Evolutionary conservation across 1,284 basidiomycete species (phyloP), one percentile per base, ranked within the genome.

Genomic region (Papiliotrema laurentii): DNA sequence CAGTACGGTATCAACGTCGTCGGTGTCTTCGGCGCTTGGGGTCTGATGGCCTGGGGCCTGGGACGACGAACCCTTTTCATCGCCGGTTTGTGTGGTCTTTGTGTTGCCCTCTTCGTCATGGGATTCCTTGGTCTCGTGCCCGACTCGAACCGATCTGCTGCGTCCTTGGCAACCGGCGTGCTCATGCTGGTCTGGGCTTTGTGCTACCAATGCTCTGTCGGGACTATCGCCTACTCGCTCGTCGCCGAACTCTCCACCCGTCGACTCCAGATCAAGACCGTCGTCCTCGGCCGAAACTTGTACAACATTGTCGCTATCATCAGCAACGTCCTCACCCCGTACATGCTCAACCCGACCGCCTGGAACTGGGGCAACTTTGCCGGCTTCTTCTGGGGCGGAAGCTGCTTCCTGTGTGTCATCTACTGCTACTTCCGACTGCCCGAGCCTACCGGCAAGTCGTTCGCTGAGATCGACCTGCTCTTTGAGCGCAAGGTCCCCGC

Each of bases 191-290:
- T 72, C 47, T 75, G 74, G 67, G 72, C 73, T 5, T 42, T 60
- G 10, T 64, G 66, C 55, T 72, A 71, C 53, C 68, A 73, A 54
- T 57, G 64, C 46, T 64, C 70, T 2, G 65, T 75, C 28, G 71
- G 70, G 35, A 63, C 47, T 10, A 43, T 56, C 19, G 38, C 35
- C 3, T 76, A 72, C 60, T 71, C 69, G 34, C 61, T 79, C 43
- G 75, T 78, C 9, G 72, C 75, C 19, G 78, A 78, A 48, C 64
- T 78, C 40, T 66, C 73, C 0, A 74, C 75, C 18, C 73, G 75
- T 19, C 69, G 77, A 22, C 68, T 78, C 5, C 66, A 75, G 38
- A 73, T 77, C 57, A 80, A 80, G 69, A 77, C 78, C 2, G 72
- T 80, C 53, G 79, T 75, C 1, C 69, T 81, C 22, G 74, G 76